phyloP scores from a whole-genome alignment of 2,329 filamentous ascomycete genomes.

The Penicillium sp. region DNA sequence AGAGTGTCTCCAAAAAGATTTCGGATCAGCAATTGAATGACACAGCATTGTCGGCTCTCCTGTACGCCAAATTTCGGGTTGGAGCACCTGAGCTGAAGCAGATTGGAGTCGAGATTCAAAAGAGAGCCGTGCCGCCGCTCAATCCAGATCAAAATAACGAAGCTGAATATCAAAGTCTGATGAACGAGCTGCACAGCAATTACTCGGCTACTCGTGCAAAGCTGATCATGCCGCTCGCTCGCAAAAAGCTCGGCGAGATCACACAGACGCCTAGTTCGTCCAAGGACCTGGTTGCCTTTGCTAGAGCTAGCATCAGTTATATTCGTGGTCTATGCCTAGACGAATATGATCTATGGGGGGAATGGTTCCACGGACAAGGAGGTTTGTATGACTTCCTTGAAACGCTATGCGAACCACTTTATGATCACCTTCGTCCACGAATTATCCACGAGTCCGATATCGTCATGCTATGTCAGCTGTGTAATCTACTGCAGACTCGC shows the following conservation, averaged over 20 bases:
- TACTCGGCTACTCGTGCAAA: slow-evolving; percentile 59
- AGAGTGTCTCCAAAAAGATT: slow-evolving; percentile 61
- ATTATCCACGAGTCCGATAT: slow-evolving; percentile 67
- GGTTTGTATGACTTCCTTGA: slow-evolving; percentile 66
- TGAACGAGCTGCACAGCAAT: slow-evolving; percentile 64
- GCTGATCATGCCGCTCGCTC: slow-evolving; percentile 60
- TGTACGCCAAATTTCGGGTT: slow-evolving; percentile 69
- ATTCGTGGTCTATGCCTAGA: slow-evolving; percentile 64
- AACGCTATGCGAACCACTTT: slow-evolving; percentile 64
- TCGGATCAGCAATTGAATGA: slow-evolving; percentile 67
- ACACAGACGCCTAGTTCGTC: slow-evolving; percentile 59
- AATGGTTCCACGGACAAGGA: slow-evolving; percentile 64
- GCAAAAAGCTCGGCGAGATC: slow-evolving; percentile 57
- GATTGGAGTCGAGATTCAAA: slow-evolving; percentile 66
- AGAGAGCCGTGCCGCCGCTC: slow-evolving; percentile 59
- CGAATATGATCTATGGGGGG: slow-evolving; percentile 64
- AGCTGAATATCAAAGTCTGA: slow-evolving; percentile 63
- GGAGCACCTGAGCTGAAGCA: slow-evolving; percentile 64
- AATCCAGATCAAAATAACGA: slow-evolving; percentile 58
- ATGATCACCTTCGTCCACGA: slow-evolving; percentile 62
- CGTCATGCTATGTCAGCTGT: slow-evolving; percentile 64
- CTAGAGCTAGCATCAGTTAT: slow-evolving; percentile 63
- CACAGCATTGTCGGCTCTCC: slow-evolving; percentile 66
- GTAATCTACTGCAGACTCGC: slow-evolving; percentile 62
- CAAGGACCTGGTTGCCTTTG: slow-evolving; percentile 63